Evolutionary conservation across 305 asterid species (phyloP).

Genomic region (Nicotiana rustica): DNA sequence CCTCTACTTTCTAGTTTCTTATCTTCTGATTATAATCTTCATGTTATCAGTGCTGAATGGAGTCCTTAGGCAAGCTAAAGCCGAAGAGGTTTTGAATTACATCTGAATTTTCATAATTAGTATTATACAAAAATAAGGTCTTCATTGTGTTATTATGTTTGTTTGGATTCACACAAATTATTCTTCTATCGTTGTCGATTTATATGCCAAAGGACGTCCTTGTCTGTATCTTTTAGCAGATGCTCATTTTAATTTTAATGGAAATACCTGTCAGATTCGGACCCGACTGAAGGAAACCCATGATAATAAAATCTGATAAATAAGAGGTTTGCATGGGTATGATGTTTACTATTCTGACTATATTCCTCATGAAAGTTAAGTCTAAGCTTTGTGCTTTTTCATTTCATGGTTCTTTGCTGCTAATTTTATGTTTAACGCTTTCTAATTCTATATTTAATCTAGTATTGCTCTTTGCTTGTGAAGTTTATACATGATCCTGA

Average conservation of each 20-base stretch:
- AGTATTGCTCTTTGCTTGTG: constrained; percentile 4
- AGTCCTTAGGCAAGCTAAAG: neutral
- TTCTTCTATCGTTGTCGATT: constrained; percentile 10
- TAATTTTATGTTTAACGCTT: constrained; percentile 10
- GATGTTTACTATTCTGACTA: constrained; percentile 18
- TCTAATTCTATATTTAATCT: constrained; percentile 11
- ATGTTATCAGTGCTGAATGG: constrained; percentile 10
- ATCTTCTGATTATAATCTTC: constrained; percentile 16
- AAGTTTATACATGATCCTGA: neutral
- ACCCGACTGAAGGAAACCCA: neutral
- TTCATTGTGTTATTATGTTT: neutral
- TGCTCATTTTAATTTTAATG: neutral
- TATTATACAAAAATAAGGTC: constrained; percentile 10
- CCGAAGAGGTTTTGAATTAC: constrained; percentile 21
- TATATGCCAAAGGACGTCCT: neutral
- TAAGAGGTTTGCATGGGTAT: neutral
- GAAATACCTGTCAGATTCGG: constrained; percentile 13
- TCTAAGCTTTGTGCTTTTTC: neutral
- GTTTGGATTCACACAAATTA: constrained; percentile 10
- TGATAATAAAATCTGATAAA: constrained; percentile 13
- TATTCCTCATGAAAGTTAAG: neutral
- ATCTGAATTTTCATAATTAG: constrained; percentile 9
- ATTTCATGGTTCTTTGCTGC: constrained; percentile 19
- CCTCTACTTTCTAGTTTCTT: constrained; percentile 22
- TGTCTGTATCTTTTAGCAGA: neutral